These are phyloP conservation scores for Aureobasidium zeae DNA, from an alignment of 2,329 filamentous ascomycete species.

Conservation along the genomic window DNA sequence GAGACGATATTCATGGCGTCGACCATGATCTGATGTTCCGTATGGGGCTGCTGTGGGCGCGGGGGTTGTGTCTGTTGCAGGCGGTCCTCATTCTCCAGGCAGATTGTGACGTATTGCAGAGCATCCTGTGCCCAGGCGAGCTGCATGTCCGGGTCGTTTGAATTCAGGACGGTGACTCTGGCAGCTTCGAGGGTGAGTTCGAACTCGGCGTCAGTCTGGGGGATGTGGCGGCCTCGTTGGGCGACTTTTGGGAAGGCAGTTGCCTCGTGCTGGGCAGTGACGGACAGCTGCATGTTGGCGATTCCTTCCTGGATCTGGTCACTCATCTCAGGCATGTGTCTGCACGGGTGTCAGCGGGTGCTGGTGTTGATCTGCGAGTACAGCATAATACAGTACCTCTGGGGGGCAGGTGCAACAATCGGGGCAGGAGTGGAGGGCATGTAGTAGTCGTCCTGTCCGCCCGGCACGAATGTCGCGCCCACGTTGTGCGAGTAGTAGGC, in stretches of 20 bases:
- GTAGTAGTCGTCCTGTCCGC: slow-evolving; percentile 58
- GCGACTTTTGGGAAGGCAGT: slow-evolving; percentile 66
- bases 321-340: slow-evolving; percentile 89
- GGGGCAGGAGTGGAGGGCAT: slow-evolving; percentile 51
- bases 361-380: neutral
- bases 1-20: slow-evolving; percentile 88
- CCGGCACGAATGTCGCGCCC: slow-evolving; percentile 57
- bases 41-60: slow-evolving; percentile 68
- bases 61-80: slow-evolving; percentile 43
- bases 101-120: slow-evolving; percentile 77
- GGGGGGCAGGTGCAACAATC: slow-evolving; percentile 60
- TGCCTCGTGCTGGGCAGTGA: slow-evolving; percentile 21
- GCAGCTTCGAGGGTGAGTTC: slow-evolving; percentile 82
- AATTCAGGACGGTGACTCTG: slow-evolving; percentile 73
- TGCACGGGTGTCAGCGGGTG: slow-evolving; percentile 30
- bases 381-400: slow-evolving; percentile 55
- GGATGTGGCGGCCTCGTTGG: slow-evolving; percentile 73
- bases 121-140: slow-evolving; percentile 93
- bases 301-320: slow-evolving; percentile 95
- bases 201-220: slow-evolving; percentile 87
- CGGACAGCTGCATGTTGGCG: slow-evolving; percentile 63
- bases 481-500: slow-evolving; percentile 2
- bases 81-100: slow-evolving; percentile 65
- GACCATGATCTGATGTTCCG: slow-evolving; percentile 77
- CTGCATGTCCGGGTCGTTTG: slow-evolving; percentile 92